phyloP scores from a whole-genome alignment of 306 rosid species.

The Citrullus mucosospermus region DNA sequence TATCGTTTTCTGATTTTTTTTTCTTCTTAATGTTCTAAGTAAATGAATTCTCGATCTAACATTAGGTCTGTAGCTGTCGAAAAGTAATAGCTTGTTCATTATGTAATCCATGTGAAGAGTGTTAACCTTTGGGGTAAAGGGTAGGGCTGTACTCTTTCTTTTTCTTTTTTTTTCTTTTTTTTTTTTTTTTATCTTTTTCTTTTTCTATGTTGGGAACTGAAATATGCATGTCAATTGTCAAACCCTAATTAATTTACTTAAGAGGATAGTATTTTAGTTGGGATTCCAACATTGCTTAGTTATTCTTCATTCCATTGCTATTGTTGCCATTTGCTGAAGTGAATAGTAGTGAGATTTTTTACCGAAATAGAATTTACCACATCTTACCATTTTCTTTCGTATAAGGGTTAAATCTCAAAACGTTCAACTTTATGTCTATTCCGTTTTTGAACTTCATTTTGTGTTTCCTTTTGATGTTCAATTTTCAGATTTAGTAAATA shows the following conservation, averaged over 20 bases:
- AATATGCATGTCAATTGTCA: neutral
- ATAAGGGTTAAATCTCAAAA: too few species aligned
- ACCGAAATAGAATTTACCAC: too few species aligned
- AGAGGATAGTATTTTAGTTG: neutral
- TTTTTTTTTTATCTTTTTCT: neutral
- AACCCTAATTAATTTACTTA: neutral
- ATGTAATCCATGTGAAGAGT: slow-evolving; percentile 8
- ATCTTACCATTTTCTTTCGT: too few species aligned
- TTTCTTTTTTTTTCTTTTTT: neutral
- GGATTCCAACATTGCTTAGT: neutral
- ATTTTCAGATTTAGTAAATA: too few species aligned
- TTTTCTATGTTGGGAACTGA: neutral
- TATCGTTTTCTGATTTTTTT: neutral
- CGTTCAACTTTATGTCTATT: too few species aligned
- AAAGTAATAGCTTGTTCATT: slow-evolving; percentile 1
- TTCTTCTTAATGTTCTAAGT: neutral
- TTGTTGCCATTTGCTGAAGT: neutral
- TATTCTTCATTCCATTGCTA: too few species aligned
- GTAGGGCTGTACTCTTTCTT: neutral
- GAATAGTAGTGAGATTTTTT: too few species aligned
- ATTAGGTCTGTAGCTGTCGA: neutral
- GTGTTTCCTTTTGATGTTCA: too few species aligned
- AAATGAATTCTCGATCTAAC: neutral
- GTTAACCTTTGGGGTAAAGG: neutral
- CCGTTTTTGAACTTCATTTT: too few species aligned